These are phyloP conservation scores for Aureobasidium subglaciale DNA, from an alignment of 2,329 filamentous ascomycete species.

Conservation along the genomic window DNA sequence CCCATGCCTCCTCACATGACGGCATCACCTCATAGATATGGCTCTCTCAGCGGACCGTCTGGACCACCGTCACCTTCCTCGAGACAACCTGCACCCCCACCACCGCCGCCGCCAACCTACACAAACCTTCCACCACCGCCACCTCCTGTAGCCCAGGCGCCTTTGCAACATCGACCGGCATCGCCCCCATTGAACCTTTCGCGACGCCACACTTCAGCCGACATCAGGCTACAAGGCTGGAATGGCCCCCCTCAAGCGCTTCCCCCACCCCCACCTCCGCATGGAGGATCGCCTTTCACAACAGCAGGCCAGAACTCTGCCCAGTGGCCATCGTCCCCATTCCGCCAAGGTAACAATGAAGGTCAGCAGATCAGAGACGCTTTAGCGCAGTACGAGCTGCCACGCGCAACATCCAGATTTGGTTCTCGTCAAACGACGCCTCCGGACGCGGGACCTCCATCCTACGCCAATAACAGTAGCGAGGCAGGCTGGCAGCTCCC, in stretches of 20 bases:
- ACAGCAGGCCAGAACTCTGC: slow-evolving; percentile 52
- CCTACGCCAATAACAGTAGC: slow-evolving; percentile 41
- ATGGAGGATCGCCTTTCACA: slow-evolving; percentile 54
- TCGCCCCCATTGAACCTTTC: slow-evolving; percentile 61
- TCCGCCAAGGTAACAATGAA: slow-evolving; percentile 40
- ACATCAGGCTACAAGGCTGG: slow-evolving; percentile 67
- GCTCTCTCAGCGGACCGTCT: slow-evolving; percentile 67
- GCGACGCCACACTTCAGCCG: slow-evolving; percentile 86
- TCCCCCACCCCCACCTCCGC: slow-evolving; percentile 36
- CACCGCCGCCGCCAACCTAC: slow-evolving; percentile 37
- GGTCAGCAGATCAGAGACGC: slow-evolving; percentile 59
- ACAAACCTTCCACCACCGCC: slow-evolving; percentile 49
- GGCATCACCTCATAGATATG: slow-evolving; percentile 71
- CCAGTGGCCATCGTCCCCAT: slow-evolving; percentile 63
- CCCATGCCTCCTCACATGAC: slow-evolving; percentile 76
- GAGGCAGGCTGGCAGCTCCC: slow-evolving; percentile 52
- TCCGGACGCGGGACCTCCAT: slow-evolving; percentile 25
- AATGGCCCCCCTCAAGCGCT: slow-evolving; percentile 58
- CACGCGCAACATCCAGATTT: slow-evolving; percentile 41
- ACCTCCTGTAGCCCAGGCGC: slow-evolving; percentile 38
- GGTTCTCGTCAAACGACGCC: slow-evolving; percentile 49
- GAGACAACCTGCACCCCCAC: slow-evolving; percentile 61
- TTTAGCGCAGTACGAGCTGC: slow-evolving; percentile 59
- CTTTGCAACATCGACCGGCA: slow-evolving; percentile 32
- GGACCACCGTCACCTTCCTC: slow-evolving; percentile 63